Evolutionary conservation across 495 filamentous ascomycete genomes (phyloP).

Genomic region (Penicillium nucicola): DNA sequence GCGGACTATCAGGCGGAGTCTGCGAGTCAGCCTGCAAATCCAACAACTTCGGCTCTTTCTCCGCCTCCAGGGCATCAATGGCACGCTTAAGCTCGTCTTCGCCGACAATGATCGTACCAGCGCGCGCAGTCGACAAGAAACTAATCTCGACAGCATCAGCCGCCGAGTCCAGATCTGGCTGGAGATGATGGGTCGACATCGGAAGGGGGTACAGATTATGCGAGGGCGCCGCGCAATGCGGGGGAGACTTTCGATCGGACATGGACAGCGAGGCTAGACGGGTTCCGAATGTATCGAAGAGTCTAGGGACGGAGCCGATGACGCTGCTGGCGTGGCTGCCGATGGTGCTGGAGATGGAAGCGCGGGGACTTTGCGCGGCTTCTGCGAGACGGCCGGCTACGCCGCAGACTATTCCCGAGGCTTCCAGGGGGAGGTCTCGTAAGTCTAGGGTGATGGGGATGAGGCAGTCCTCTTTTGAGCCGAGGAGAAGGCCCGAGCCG

Average conservation of each 20-base stretch:
- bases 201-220: slow-evolving; percentile 4
- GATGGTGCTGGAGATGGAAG: slow-evolving; percentile 5
- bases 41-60: slow-evolving; percentile 13
- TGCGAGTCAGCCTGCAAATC: not conserved
- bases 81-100: slow-evolving; percentile 68
- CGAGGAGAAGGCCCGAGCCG: slow-evolving; percentile 60
- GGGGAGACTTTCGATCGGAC: slow-evolving; percentile 7
- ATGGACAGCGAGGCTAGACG: slow-evolving; percentile 3
- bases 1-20: not conserved
- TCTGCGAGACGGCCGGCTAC: slow-evolving; percentile 77
- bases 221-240: slow-evolving; percentile 4
- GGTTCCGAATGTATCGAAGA: slow-evolving; percentile 17
- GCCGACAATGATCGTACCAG: slow-evolving; percentile 85
- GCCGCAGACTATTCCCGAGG: slow-evolving; percentile 90
- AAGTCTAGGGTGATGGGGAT: slow-evolving; percentile 91
- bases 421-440: slow-evolving; percentile 75
- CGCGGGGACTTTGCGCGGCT: slow-evolving; percentile 29
- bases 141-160: slow-evolving; percentile 73
- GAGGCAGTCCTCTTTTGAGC: slow-evolving; percentile 73
- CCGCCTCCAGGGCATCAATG: slow-evolving; percentile 62
- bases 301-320: slow-evolving; percentile 15
- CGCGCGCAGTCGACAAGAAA: slow-evolving; percentile 84
- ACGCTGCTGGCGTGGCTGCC: slow-evolving; percentile 11
- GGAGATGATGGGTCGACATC: slow-evolving; percentile 29
- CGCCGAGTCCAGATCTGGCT: slow-evolving; percentile 42